Evolutionary conservation across 345 rosid genomes (phyloP).

Genomic region (Heritiera littoralis): DNA sequence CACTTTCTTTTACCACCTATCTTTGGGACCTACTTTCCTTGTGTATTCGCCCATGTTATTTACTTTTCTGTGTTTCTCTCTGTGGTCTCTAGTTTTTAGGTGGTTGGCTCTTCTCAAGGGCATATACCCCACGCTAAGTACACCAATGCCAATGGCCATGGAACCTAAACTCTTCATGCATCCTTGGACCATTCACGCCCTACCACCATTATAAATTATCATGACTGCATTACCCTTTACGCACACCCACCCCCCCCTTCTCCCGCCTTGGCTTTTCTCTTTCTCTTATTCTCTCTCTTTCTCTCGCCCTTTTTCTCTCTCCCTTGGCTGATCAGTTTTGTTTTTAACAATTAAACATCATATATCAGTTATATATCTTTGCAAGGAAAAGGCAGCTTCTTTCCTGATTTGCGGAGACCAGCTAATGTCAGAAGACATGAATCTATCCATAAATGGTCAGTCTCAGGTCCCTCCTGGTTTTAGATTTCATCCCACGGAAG

Average conservation of each 20-base stretch:
- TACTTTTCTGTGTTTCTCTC: neutral
- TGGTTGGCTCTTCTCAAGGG: conserved; percentile 52
- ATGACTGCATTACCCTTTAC: conserved; percentile 61
- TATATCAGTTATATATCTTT: neutral
- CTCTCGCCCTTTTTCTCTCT: neutral
- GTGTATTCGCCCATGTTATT: conserved; percentile 7
- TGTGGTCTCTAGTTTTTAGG: conserved; percentile 32
- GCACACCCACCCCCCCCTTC: conserved; percentile 35
- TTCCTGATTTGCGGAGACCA: neutral
- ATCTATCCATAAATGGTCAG: conserved; percentile 88
- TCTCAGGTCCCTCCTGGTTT: conserved; percentile 99
- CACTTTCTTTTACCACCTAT: neutral
- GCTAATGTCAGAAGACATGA: conserved; percentile 54
- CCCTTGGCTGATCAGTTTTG: neutral
- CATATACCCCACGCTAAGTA: conserved; percentile 45
- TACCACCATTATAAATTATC: conserved; percentile 79
- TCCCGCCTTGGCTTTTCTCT: neutral
- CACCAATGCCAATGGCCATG: conserved; percentile 33
- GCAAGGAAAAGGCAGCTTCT: neutral
- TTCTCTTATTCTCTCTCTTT: neutral
- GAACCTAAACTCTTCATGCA: conserved; percentile 41
- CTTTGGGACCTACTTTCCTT: conserved; percentile 25
- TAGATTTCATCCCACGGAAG: conserved; percentile 95
- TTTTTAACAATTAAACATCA: neutral
- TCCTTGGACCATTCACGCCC: conserved; percentile 36